These are phyloP conservation scores for Grosmannia clavigera DNA, from an alignment of 2,329 filamentous ascomycete genomes.

Conservation along the genomic window DNA sequence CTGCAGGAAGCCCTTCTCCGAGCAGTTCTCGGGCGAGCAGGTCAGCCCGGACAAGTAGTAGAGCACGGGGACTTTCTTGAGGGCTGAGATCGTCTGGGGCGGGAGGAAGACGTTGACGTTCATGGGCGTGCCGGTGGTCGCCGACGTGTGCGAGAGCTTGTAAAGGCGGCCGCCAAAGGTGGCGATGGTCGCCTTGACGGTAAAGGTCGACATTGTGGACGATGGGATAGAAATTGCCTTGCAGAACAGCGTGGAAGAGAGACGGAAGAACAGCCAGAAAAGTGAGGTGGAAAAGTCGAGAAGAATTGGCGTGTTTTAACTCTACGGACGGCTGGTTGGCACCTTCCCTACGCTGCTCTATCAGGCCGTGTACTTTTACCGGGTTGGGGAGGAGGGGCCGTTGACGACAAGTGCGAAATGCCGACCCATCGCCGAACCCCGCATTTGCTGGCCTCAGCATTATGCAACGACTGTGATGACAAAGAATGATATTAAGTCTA, in stretches of 20 bases:
- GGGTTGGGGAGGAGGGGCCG: neutral
- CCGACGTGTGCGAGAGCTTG: slow-evolving; percentile 80
- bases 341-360: neutral
- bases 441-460: neutral
- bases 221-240: neutral
- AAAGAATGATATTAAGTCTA: neutral
- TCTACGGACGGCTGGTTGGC: neutral
- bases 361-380: neutral
- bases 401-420: neutral
- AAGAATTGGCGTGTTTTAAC: neutral
- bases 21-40: slow-evolving; percentile 80
- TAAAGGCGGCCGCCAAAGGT: slow-evolving; percentile 90
- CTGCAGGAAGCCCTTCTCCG: slow-evolving; percentile 84
- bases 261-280: too few species aligned
- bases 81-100: slow-evolving; percentile 44
- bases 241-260: neutral
- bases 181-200: slow-evolving; percentile 77
- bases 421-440: slow-evolving; percentile 2
- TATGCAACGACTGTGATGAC: neutral
- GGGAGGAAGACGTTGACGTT: slow-evolving; percentile 86
- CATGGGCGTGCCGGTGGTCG: slow-evolving; percentile 76
- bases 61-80: slow-evolving; percentile 65
- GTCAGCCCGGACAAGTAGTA: slow-evolving; percentile 92
- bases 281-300: neutral
- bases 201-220: slow-evolving; percentile 58